Evolutionary conservation across 1,284 basidiomycete genomes (phyloP).

Genomic region (Phylloporus sp.): DNA sequence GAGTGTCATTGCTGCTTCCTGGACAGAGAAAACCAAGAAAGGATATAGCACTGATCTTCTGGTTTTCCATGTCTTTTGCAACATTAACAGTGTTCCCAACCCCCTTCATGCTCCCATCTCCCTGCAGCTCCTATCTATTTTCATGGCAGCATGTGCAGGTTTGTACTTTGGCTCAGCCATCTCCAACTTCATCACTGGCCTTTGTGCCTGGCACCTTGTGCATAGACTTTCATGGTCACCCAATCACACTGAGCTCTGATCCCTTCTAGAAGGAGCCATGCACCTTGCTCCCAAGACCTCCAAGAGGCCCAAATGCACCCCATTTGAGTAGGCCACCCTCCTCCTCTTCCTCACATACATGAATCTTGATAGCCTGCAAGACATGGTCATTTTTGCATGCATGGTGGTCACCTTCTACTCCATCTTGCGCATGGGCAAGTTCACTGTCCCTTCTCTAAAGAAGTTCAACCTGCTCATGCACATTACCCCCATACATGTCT

Average conservation of each 20-base stretch:
- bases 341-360: neutral
- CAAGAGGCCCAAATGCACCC: neutral
- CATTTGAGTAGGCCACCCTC: neutral
- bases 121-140: no score
- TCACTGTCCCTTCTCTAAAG: neutral
- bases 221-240: constrained; percentile 37
- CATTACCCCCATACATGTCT: neutral
- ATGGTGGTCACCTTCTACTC: neutral
- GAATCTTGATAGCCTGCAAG: neutral
- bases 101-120: no score
- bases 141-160: constrained; percentile 21
- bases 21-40: constrained; percentile 24
- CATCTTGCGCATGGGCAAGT: neutral
- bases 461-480: neutral
- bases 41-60: constrained; percentile 36
- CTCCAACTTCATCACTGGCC: constrained; percentile 32
- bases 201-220: constrained; percentile 42
- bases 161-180: constrained; percentile 26
- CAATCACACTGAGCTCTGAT: constrained; percentile 1
- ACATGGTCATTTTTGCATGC: constrained; percentile 4
- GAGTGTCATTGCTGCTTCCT: constrained; percentile 14
- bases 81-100: constrained; percentile 14
- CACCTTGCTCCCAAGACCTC: neutral
- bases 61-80: constrained; percentile 38
- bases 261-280: no score